phyloP scores from a whole-genome alignment of 371 early-diverging fungal genomes.

The Phascolomyces articulosus region DNA sequence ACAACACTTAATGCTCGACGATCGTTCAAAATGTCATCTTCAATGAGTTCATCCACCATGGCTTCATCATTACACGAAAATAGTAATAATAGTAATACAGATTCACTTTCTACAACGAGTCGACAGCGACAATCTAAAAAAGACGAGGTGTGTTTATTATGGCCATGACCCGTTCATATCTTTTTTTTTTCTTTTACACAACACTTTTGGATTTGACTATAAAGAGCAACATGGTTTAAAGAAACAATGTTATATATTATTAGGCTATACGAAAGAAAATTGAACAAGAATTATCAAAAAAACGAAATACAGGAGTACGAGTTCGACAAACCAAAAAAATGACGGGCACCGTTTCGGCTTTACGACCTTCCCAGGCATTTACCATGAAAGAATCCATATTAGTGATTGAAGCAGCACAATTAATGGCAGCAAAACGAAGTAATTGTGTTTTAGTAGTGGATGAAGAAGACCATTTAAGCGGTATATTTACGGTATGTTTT shows the following conservation, averaged over 20 bases:
- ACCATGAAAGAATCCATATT: slow-evolving; percentile 89
- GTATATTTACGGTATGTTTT: slow-evolving; percentile 81
- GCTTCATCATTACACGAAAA: background rate
- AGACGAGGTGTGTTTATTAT: slow-evolving; percentile 31
- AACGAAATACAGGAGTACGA: slow-evolving; percentile 40
- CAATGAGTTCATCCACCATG: background rate
- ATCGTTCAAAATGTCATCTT: background rate
- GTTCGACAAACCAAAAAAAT: slow-evolving; percentile 54
- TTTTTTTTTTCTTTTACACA: slow-evolving; percentile 1
- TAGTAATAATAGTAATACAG: no score
- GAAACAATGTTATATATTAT: background rate
- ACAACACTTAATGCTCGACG: background rate
- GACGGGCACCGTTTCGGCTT: slow-evolving; percentile 88
- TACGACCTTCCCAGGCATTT: slow-evolving; percentile 88
- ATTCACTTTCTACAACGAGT: slow-evolving; percentile 5
- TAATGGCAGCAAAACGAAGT: slow-evolving; percentile 96
- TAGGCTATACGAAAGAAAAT: slow-evolving; percentile 76
- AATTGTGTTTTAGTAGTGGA: slow-evolving; percentile 93
- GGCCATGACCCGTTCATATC: no score
- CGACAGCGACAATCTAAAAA: slow-evolving; percentile 48
- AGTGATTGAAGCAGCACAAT: slow-evolving; percentile 92
- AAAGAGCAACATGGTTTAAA: background rate
- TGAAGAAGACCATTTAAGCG: slow-evolving; percentile 87
- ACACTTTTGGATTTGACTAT: background rate
- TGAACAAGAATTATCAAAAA: slow-evolving; percentile 73